Conservation (phyloP, 2,329 filamentous ascomycete genomes). For the Trichoderma sp. region DNA sequence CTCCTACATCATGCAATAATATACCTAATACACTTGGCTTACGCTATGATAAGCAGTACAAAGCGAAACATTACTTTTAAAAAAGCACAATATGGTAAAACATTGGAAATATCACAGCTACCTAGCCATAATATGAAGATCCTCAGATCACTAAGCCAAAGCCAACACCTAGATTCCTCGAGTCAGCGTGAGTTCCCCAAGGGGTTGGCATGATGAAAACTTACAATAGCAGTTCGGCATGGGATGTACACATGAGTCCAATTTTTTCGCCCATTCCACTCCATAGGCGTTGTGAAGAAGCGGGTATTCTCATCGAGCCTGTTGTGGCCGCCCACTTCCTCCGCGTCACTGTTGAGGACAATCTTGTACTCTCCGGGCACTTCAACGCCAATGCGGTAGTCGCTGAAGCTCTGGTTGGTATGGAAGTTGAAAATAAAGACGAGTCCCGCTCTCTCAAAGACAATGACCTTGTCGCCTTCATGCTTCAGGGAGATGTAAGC, state of each 20-base stretch:
- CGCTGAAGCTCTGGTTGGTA: conserved; percentile 78
- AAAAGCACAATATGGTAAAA: background rate
- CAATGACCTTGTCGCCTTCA: conserved; percentile 89
- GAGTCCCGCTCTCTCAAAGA: conserved; percentile 89
- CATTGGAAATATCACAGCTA: background rate
- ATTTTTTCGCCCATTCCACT: conserved; percentile 89
- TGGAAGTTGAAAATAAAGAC: conserved; percentile 98
- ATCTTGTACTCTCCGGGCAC: conserved; percentile 82
- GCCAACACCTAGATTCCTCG: conserved; percentile 15
- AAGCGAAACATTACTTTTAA: background rate
- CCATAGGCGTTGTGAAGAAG: conserved; percentile 89
- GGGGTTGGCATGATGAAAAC: conserved; percentile 33
- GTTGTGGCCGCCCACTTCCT: conserved; percentile 77
- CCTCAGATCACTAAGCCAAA: background rate
- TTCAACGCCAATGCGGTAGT: conserved; percentile 91
- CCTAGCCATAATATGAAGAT: background rate
- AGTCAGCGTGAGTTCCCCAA: background rate
- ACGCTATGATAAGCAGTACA: background rate
- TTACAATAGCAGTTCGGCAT: conserved; percentile 78
- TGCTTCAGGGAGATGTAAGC: conserved; percentile 95
- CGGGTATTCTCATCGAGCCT: conserved; percentile 78
- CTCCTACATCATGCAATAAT: background rate
- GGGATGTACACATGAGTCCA: conserved; percentile 93
- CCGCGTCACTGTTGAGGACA: conserved; percentile 79
- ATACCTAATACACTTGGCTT: background rate